Evolutionary conservation across 2,329 filamentous ascomycete genomes (phyloP).

Genomic region (Hypoxylon sp.): DNA sequence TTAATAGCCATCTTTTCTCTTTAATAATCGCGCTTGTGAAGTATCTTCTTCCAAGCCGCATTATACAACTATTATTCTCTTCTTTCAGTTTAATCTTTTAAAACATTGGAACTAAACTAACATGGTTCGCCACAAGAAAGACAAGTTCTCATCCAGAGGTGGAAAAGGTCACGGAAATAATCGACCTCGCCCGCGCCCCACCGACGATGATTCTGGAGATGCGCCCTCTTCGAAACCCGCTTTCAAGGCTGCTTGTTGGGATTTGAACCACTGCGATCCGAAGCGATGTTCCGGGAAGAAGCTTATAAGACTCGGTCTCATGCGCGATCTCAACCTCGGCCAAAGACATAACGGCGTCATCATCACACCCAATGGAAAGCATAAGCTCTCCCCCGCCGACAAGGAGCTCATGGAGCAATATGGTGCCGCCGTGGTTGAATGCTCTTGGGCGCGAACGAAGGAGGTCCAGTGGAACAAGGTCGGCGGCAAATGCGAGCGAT

Average conservation of each 20-base stretch:
- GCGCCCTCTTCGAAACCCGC: slow-evolving; percentile 59
- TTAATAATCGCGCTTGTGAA: neutral
- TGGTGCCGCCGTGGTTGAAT: slow-evolving; percentile 96
- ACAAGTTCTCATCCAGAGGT: slow-evolving; percentile 77
- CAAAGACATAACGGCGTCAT: slow-evolving; percentile 94
- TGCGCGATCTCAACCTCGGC: slow-evolving; percentile 92
- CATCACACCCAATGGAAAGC: slow-evolving; percentile 94
- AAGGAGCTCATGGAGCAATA: slow-evolving; percentile 84
- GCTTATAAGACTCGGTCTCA: slow-evolving; percentile 90
- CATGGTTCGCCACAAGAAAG: slow-evolving; percentile 98
- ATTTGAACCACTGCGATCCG: slow-evolving; percentile 96
- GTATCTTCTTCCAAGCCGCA: neutral
- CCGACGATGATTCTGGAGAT: slow-evolving; percentile 56
- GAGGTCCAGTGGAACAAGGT: slow-evolving; percentile 94
- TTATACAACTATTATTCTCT: neutral
- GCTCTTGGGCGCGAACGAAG: slow-evolving; percentile 92
- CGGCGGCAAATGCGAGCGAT: slow-evolving; percentile 90
- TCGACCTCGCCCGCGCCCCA: slow-evolving; percentile 66
- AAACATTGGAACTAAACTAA: neutral
- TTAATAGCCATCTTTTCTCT: neutral
- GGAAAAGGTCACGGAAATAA: slow-evolving; percentile 76
- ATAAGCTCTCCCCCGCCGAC: slow-evolving; percentile 86
- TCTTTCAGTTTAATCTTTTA: neutral
- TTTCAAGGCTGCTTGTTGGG: slow-evolving; percentile 98
- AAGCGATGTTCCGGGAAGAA: slow-evolving; percentile 97